phyloP scores from a whole-genome alignment of 805 yeast genomes.

The Candida pseudofarinosa region DNA sequence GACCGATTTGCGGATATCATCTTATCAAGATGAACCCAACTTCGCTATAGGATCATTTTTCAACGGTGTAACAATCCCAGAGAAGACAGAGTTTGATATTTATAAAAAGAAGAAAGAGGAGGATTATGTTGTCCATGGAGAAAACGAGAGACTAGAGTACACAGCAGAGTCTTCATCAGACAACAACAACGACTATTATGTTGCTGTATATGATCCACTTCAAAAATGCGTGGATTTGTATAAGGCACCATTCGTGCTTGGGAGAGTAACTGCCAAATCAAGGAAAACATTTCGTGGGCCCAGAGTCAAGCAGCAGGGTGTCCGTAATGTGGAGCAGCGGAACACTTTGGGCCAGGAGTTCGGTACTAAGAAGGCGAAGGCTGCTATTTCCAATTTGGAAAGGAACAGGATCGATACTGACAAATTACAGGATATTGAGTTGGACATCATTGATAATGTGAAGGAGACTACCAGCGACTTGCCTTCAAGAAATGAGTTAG shows the following conservation, averaged over 20 bases:
- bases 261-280: conserved; percentile 60
- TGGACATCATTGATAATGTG: conserved; percentile 80
- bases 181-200: conserved; percentile 49
- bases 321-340: conserved; percentile 56
- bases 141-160: conserved; percentile 67
- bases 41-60: conserved; percentile 69
- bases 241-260: conserved; percentile 57
- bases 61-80: conserved; percentile 67
- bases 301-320: conserved; percentile 52
- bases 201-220: conserved; percentile 76
- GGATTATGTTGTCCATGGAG: conserved; percentile 66
- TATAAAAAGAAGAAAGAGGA: conserved; percentile 46
- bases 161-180: conserved; percentile 47
- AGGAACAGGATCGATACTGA: conserved; percentile 86
- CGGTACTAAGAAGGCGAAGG: conserved; percentile 95
- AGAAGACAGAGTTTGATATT: conserved; percentile 56
- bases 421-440: conserved; percentile 66
- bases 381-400: conserved; percentile 76
- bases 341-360: conserved; percentile 90
- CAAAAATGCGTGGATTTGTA: conserved; percentile 60
- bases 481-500: conserved; percentile 68
- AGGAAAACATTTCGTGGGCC: conserved; percentile 60
- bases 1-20: conserved; percentile 37
- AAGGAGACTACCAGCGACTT: conserved; percentile 63
- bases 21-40: conserved; percentile 41